Conservation (phyloP, 2,329 filamentous ascomycete species). For the Xylaria sp. region DNA sequence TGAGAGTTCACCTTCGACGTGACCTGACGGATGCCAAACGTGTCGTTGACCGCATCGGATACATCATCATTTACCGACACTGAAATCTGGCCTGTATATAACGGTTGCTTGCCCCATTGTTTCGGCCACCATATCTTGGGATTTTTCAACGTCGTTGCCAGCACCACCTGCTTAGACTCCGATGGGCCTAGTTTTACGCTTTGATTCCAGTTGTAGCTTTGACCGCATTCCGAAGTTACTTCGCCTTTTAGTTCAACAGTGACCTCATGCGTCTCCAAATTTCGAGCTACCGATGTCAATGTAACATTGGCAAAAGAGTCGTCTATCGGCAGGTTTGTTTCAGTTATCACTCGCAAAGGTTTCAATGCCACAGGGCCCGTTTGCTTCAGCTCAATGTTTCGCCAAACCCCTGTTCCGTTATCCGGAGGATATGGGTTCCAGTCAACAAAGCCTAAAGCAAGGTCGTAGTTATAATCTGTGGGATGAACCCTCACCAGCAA, state of each 20-base stretch:
- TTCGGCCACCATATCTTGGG: constrained; percentile 71
- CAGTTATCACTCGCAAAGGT: constrained; percentile 57
- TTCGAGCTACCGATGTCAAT: constrained; percentile 53
- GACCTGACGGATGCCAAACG: constrained; percentile 66
- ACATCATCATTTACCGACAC: constrained; percentile 41
- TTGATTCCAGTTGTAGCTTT: constrained; percentile 45
- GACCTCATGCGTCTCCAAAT: constrained; percentile 54
- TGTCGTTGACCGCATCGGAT: constrained; percentile 51
- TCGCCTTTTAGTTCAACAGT: constrained; percentile 51
- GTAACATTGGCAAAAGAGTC: constrained; percentile 51
- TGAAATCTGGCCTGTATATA: constrained; percentile 55
- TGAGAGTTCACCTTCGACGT: constrained; percentile 60
- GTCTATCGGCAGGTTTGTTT: constrained; percentile 50
- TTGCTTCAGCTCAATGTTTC: constrained; percentile 64
- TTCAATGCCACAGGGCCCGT: constrained; percentile 62
- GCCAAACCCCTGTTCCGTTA: constrained; percentile 72
- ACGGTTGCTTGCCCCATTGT: constrained; percentile 66
- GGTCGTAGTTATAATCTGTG: constrained; percentile 67
- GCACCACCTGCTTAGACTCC: constrained; percentile 52
- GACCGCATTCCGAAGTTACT: constrained; percentile 49
- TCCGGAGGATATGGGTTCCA: constrained; percentile 72
- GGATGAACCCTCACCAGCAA: constrained; percentile 65
- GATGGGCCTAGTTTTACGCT: constrained; percentile 52
- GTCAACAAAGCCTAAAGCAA: constrained; percentile 69
- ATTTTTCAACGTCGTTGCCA: constrained; percentile 53